These are phyloP conservation scores for Chlorociboria aeruginascens DNA, from an alignment of 495 filamentous ascomycete genomes.

Conservation along the genomic window DNA sequence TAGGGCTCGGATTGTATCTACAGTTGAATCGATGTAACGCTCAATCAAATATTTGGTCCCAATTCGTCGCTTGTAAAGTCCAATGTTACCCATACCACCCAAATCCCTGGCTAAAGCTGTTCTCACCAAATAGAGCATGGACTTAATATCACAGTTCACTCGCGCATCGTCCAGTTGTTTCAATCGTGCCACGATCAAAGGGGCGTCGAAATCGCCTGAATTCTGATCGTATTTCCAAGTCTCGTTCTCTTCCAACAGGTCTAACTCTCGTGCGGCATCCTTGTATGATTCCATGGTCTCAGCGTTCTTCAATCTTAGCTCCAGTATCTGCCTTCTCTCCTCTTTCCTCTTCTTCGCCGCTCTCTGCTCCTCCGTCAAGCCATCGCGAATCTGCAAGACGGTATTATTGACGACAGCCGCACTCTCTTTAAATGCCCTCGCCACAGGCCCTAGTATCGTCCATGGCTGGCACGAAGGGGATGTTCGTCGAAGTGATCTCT, in stretches of 20 bases:
- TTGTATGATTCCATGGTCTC: slow-evolving; percentile 53
- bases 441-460: slow-evolving; percentile 10
- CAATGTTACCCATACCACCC: slow-evolving; percentile 74
- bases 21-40: slow-evolving; percentile 66
- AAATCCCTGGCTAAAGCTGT: slow-evolving; percentile 71
- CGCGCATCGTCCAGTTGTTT: slow-evolving; percentile 66
- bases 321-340: slow-evolving; percentile 50
- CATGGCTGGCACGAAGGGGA: slow-evolving; percentile 4
- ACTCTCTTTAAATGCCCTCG: slow-evolving; percentile 7
- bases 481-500: neutral
- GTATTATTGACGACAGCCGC: slow-evolving; percentile 28
- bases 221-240: slow-evolving; percentile 55
- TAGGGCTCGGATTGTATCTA: slow-evolving; percentile 58
- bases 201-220: slow-evolving; percentile 53
- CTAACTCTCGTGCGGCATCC: slow-evolving; percentile 61
- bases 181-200: slow-evolving; percentile 54
- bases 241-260: slow-evolving; percentile 69
- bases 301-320: slow-evolving; percentile 50
- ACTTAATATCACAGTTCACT: slow-evolving; percentile 55
- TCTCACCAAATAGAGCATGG: slow-evolving; percentile 71
- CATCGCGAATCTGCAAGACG: slow-evolving; percentile 40
- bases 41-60: slow-evolving; percentile 85
- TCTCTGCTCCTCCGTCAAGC: slow-evolving; percentile 41
- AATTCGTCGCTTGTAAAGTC: slow-evolving; percentile 73
- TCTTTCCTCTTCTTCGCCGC: slow-evolving; percentile 35